These are phyloP conservation scores for Kokia cookei DNA, from an alignment of 441 rosid species.

Conservation along the genomic window DNA sequence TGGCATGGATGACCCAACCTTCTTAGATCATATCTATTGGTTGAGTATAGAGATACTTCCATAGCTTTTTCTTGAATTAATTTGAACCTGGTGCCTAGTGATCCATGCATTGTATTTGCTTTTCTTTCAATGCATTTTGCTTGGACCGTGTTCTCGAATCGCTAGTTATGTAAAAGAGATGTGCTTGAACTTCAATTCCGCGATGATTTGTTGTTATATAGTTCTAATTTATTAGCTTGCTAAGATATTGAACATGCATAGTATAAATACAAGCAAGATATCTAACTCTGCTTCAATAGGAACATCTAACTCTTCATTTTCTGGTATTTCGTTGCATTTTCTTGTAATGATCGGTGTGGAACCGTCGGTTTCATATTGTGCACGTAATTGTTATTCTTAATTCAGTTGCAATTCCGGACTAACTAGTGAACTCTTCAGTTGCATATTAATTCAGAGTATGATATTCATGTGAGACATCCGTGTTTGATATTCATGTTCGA, in stretches of 20 bases:
- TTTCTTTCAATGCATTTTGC: not conserved
- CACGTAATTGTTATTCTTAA: not conserved
- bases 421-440: too few species aligned
- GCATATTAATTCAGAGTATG: too few species aligned
- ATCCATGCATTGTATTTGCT: not conserved
- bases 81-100: not conserved
- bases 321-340: not conserved
- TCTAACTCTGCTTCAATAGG: not conserved
- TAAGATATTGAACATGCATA: not conserved
- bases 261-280: not conserved
- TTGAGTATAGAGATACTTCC: not conserved
- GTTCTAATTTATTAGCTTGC: not conserved
- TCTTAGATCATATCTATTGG: not conserved
- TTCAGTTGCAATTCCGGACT: too few species aligned
- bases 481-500: too few species aligned
- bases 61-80: not conserved
- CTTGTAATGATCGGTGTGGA: not conserved
- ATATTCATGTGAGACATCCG: too few species aligned
- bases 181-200: not conserved
- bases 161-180: not conserved
- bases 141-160: not conserved
- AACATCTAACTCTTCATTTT: not conserved
- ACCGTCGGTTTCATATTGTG: not conserved
- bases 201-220: not conserved
- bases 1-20: not conserved